phyloP scores from a whole-genome alignment of 306 rosid species.

The Hylodesmum podocarpum region DNA sequence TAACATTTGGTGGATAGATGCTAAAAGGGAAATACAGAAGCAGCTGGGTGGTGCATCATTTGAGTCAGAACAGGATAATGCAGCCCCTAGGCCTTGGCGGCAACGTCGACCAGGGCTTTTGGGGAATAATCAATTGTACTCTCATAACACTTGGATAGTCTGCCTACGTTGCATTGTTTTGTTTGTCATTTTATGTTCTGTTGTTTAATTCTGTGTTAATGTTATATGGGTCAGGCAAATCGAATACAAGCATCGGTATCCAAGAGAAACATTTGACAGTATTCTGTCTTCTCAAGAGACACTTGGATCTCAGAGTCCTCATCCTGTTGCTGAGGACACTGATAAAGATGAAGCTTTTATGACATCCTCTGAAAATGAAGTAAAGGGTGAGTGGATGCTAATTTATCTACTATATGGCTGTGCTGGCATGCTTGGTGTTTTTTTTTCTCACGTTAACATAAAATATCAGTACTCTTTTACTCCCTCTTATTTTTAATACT shows the following conservation, averaged over 20 bases:
- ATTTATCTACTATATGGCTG: neutral
- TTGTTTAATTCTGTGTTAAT: constrained; percentile 26
- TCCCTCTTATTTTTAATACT: neutral
- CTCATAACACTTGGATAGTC: constrained; percentile 8
- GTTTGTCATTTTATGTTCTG: constrained; percentile 13
- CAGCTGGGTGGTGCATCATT: constrained; percentile 45
- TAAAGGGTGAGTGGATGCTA: constrained; percentile 42
- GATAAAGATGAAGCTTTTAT: constrained; percentile 31
- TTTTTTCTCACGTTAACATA: neutral
- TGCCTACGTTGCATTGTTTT: neutral
- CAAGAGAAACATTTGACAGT: constrained; percentile 33
- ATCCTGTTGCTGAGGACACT: constrained; percentile 35
- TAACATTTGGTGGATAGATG: constrained; percentile 55
- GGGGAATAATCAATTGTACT: constrained; percentile 52
- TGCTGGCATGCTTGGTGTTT: neutral
- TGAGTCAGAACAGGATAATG: constrained; percentile 44
- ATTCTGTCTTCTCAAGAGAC: constrained; percentile 50
- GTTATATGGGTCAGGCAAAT: constrained; percentile 46
- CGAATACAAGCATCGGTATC: constrained; percentile 63
- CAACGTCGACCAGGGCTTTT: constrained; percentile 71
- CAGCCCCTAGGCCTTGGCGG: constrained; percentile 41
- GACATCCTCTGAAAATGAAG: constrained; percentile 36
- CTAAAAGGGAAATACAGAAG: constrained; percentile 72
- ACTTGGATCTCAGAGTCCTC: constrained; percentile 36
- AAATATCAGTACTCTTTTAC: neutral